Conservation (phyloP, 768 basidiomycete species). For the Rhodotorula babjevae region DNA sequence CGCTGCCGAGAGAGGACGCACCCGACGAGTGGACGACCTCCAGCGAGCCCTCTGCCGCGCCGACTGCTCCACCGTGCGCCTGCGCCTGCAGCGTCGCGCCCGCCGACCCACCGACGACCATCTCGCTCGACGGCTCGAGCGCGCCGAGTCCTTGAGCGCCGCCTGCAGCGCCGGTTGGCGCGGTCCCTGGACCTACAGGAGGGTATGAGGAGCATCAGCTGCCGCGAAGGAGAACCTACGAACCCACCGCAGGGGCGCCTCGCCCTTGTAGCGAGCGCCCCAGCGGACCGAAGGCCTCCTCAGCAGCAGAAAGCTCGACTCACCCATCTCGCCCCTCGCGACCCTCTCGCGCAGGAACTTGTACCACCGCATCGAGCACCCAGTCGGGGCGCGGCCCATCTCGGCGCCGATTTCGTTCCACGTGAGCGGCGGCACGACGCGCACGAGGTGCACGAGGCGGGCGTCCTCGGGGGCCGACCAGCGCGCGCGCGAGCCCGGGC, state of each 20-base stretch:
- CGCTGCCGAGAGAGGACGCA: neutral
- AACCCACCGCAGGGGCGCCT: too few relatives aligned
- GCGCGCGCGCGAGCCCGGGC: slow-evolving; percentile 11
- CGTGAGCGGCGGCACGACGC: slow-evolving; percentile 23
- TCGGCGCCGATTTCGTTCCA: slow-evolving; percentile 30
- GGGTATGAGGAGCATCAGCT: too few relatives aligned
- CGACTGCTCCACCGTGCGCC: neutral
- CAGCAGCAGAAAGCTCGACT: too few relatives aligned
- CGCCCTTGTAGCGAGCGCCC: too few relatives aligned
- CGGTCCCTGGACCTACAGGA: too few relatives aligned
- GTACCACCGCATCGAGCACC: slow-evolving; percentile 35
- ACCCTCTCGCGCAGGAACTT: slow-evolving; percentile 18
- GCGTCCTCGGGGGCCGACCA: slow-evolving; percentile 22
- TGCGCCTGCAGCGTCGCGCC: neutral
- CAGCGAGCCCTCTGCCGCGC: too few relatives aligned
- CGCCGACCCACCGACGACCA: slow-evolving; percentile 1
- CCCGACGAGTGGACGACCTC: neutral
- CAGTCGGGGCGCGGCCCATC: slow-evolving; percentile 15
- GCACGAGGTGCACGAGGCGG: slow-evolving; percentile 9
- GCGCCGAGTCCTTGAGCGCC: neutral
- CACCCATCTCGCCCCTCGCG: neutral
- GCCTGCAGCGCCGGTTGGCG: too few relatives aligned
- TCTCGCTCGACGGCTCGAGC: neutral
- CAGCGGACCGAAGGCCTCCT: too few relatives aligned
- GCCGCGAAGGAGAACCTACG: too few relatives aligned